Conservation (phyloP, 352 stramenopile species). For the Phytopythium ostracodes region DNA sequence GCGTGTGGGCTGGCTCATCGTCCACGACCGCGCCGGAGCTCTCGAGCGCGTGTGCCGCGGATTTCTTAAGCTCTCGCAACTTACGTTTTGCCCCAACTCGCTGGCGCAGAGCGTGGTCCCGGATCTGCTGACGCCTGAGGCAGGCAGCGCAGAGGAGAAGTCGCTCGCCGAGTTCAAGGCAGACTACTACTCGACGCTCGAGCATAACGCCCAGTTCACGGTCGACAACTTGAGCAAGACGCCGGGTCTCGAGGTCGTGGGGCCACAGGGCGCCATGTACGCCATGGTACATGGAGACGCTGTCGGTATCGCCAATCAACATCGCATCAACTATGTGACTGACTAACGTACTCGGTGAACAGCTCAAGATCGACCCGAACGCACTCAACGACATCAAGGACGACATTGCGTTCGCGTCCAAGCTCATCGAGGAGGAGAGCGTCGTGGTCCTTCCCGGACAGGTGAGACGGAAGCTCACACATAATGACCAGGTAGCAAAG, state of each 20-base stretch:
- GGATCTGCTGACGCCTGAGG: conserved; percentile 66
- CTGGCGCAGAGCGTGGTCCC: conserved; percentile 81
- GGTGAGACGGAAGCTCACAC: conserved; percentile 11
- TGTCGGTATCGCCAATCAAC: neutral
- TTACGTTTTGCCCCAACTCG: conserved; percentile 90
- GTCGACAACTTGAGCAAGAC: conserved; percentile 68
- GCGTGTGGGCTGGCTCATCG: conserved; percentile 94
- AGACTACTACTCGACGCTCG: conserved; percentile 76
- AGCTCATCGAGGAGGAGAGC: conserved; percentile 94
- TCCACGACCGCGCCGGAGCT: conserved; percentile 88
- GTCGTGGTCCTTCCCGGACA: conserved; percentile 93
- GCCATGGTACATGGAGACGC: conserved; percentile 66
- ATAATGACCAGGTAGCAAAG: neutral
- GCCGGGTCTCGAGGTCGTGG: conserved; percentile 81
- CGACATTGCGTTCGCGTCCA: conserved; percentile 93
- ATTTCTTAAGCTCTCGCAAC: conserved; percentile 91
- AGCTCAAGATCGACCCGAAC: conserved; percentile 60
- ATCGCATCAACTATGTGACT: neutral
- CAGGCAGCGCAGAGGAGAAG: conserved; percentile 51
- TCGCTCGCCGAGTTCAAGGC: conserved; percentile 80
- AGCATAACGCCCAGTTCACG: conserved; percentile 84
- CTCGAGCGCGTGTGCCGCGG: conserved; percentile 83
- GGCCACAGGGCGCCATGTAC: conserved; percentile 95
- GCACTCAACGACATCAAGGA: conserved; percentile 82
- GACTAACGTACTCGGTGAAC: neutral